Evolutionary conservation across 2,329 filamentous ascomycete genomes (phyloP).

Genomic region (Colletotrichum tofieldiae): DNA sequence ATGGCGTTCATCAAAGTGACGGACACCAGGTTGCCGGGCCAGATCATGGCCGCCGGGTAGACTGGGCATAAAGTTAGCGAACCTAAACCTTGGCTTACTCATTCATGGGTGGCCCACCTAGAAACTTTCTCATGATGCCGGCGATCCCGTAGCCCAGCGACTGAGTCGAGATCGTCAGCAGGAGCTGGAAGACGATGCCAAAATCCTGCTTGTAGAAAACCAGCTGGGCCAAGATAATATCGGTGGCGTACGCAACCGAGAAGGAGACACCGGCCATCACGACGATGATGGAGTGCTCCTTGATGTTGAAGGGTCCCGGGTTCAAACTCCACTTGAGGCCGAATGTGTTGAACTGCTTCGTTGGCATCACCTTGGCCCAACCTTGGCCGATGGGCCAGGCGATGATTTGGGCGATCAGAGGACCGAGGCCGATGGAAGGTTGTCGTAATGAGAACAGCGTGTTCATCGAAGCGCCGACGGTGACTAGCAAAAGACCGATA

Average conservation of each 20-base stretch:
- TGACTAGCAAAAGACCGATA: slow-evolving; percentile 71
- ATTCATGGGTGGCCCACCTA: slow-evolving; percentile 61
- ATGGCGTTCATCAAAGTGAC: slow-evolving; percentile 80
- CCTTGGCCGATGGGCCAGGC: slow-evolving; percentile 75
- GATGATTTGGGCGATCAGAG: slow-evolving; percentile 75
- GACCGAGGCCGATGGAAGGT: slow-evolving; percentile 73
- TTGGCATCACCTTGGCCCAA: slow-evolving; percentile 72
- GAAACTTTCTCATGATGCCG: slow-evolving; percentile 76
- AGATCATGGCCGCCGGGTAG: slow-evolving; percentile 81
- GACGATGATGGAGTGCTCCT: slow-evolving; percentile 78
- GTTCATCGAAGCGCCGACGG: slow-evolving; percentile 73
- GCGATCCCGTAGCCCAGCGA: slow-evolving; percentile 80
- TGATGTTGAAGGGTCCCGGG: slow-evolving; percentile 79
- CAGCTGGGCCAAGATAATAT: slow-evolving; percentile 80
- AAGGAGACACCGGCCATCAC: slow-evolving; percentile 82
- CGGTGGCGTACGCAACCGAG: slow-evolving; percentile 79
- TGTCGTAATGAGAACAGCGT: slow-evolving; percentile 75
- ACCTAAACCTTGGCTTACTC: not conserved
- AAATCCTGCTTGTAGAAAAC: slow-evolving; percentile 82
- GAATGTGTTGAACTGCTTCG: slow-evolving; percentile 64
- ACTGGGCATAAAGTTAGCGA: slow-evolving; percentile 53
- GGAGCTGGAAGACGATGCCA: slow-evolving; percentile 76
- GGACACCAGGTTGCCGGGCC: slow-evolving; percentile 78
- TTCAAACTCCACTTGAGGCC: slow-evolving; percentile 73
- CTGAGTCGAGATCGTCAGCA: slow-evolving; percentile 78